Conservation (phyloP, 73 alveolate genomes). For the Blepharisma japonicum region DNA sequence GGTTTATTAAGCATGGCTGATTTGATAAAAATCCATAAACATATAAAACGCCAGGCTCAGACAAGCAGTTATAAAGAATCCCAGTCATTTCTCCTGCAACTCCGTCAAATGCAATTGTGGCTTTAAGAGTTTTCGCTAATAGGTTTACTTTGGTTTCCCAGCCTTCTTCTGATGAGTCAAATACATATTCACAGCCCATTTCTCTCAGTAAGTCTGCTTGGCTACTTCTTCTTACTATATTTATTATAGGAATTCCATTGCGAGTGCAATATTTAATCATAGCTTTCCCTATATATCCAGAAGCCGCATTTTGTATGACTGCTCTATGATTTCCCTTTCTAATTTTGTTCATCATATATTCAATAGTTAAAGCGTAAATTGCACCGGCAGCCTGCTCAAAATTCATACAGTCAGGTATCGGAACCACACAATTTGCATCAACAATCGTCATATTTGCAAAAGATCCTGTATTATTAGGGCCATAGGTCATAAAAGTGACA, state of each 20-base stretch:
- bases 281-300: conserved; percentile 71
- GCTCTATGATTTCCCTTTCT: conserved; percentile 38
- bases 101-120: conserved; percentile 71
- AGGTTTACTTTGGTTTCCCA: conserved; percentile 49
- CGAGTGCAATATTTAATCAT: conserved; percentile 43
- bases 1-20: background rate
- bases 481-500: no score
- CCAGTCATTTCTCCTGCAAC: conserved; percentile 74
- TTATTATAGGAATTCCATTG: conserved; percentile 59
- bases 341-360: conserved; percentile 19
- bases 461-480: no score
- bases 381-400: no score
- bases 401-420: no score
- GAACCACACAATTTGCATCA: no score
- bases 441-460: no score
- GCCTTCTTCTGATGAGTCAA: conserved; percentile 45
- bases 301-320: conserved; percentile 73
- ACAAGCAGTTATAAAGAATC: conserved; percentile 45
- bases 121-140: conserved; percentile 47
- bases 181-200: conserved; percentile 60
- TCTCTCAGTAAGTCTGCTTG: conserved; percentile 54
- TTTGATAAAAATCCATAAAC: conserved; percentile 60
- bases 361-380: no score
- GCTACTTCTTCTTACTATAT: conserved; percentile 74
- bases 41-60: conserved; percentile 47